These are phyloP conservation scores for Coffea eugenioides DNA, from an alignment of 257 asterid species.

Conservation along the genomic window DNA sequence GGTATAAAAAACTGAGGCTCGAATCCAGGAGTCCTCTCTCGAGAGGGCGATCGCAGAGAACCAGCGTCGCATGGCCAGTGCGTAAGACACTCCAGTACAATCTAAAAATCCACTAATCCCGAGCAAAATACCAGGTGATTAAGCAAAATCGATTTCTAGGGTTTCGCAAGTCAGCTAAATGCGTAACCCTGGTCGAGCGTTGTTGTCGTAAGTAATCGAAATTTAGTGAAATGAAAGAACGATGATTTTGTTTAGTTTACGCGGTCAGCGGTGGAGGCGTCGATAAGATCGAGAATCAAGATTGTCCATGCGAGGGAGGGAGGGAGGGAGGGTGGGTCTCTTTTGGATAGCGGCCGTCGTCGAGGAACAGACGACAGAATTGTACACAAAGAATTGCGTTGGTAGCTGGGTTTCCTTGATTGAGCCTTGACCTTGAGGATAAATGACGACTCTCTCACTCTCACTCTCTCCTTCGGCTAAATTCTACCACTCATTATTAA, in stretches of 20 bases:
- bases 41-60: slow-evolving; percentile 66
- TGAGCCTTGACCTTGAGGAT: neutral
- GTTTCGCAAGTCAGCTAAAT: neutral
- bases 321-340: neutral
- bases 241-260: neutral
- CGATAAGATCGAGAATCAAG: slow-evolving; percentile 35
- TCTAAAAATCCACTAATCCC: neutral
- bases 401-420: slow-evolving; percentile 8
- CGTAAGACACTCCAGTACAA: slow-evolving; percentile 31
- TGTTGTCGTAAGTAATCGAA: neutral
- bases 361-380: neutral
- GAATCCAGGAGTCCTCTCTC: slow-evolving; percentile 56
- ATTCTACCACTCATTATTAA: slow-evolving; percentile 9
- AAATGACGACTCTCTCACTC: neutral
- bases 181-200: neutral
- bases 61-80: slow-evolving; percentile 93
- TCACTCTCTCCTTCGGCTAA: neutral
- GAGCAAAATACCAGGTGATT: neutral
- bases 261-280: slow-evolving; percentile 8
- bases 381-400: too few species aligned
- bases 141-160: neutral
- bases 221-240: neutral
- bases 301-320: slow-evolving; percentile 14
- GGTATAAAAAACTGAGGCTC: slow-evolving; percentile 12
- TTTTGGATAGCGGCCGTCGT: slow-evolving; percentile 22